These are phyloP conservation scores for Carex littledalei DNA, from an alignment of 176 grass and related monocot species.

Conservation along the genomic window DNA sequence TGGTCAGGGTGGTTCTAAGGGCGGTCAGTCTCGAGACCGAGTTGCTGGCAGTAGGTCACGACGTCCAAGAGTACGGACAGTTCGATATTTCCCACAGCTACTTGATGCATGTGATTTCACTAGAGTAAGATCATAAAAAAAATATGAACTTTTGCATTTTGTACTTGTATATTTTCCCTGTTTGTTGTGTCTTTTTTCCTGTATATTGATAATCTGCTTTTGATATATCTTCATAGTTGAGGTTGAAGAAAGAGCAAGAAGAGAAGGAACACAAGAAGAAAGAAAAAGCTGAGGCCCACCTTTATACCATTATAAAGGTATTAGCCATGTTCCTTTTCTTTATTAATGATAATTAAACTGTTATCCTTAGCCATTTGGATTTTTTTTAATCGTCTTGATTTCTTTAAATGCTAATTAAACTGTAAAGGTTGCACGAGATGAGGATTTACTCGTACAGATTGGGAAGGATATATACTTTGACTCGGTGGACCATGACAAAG, in stretches of 20 bases:
- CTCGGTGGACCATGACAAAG: slow-evolving; percentile 91
- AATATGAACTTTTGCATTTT: slow-evolving; percentile 11
- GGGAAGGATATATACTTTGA: slow-evolving; percentile 89
- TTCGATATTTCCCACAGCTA: too few species aligned
- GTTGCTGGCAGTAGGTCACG: too few species aligned
- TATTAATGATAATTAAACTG: slow-evolving; percentile 15
- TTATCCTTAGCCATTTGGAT: slow-evolving; percentile 4
- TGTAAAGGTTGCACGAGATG: slow-evolving; percentile 65
- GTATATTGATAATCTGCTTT: slow-evolving; percentile 21
- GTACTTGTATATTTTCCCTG: not conserved
- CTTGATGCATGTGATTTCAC: too few species aligned
- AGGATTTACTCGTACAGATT: slow-evolving; percentile 66
- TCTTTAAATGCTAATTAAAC: slow-evolving; percentile 6
- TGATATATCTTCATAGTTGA: slow-evolving; percentile 44
- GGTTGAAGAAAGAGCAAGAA: slow-evolving; percentile 95
- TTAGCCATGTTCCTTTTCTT: not conserved
- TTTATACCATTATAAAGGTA: slow-evolving; percentile 94
- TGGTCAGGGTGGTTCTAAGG: too few species aligned
- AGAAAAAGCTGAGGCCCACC: slow-evolving; percentile 89
- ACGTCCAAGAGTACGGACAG: too few species aligned
- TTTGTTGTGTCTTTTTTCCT: slow-evolving; percentile 16
- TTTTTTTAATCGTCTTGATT: not conserved
- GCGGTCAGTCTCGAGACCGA: too few species aligned
- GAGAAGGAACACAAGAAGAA: slow-evolving; percentile 96
- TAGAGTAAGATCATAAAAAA: too few species aligned